Evolutionary conservation across 768 basidiomycete genomes (phyloP), one percentile per base, ranked within the genome.

Genomic region (Candolleomyces aberdarensis): DNA sequence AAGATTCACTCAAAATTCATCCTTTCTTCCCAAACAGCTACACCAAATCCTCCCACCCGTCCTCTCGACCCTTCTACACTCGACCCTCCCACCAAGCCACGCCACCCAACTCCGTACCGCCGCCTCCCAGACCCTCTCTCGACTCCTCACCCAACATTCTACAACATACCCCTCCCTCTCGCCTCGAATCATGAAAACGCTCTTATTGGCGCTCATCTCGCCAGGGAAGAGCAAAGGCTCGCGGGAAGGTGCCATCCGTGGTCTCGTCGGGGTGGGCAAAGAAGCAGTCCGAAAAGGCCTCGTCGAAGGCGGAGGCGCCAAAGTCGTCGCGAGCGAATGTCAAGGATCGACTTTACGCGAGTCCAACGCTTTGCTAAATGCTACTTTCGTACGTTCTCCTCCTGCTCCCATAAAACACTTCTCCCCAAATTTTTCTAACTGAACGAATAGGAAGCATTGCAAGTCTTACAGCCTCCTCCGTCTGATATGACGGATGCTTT

Each of bases 41-140:
- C 97, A 98, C 69, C 96, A 98, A 88, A 82, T 98, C 15, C 84
- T 98, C 0, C 96, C 96, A 1, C 89, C 96, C 0, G 84, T 98
- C 56, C 85, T 99, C 36, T 97, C 96, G 5, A 89, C 89, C 59
- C 85, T 99, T 51, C 81, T 99, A 8, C 92, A 96, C 63, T 90
- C 93, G 1, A 83, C 89, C 17, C 85, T 98, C 3, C 93, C 93
- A 0, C 80, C 83, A 41, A 78, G 84, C 7, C 83, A 91, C 59
- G 82, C 89, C 17, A 86, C 82, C 2, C 84, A 86, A 46, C 80
- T 97, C 39, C 90, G 96, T 41, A 89, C 85, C 3, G 81, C 85
- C 5, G 92, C 96, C 3, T 84, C 94, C 1, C 88, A 94, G 63
- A 92, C 92, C 0, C 83, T 99, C 0, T 88, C 92, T 3, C 87